phyloP scores from a whole-genome alignment of 78 protist genomes.

The Fonticula alba region DNA sequence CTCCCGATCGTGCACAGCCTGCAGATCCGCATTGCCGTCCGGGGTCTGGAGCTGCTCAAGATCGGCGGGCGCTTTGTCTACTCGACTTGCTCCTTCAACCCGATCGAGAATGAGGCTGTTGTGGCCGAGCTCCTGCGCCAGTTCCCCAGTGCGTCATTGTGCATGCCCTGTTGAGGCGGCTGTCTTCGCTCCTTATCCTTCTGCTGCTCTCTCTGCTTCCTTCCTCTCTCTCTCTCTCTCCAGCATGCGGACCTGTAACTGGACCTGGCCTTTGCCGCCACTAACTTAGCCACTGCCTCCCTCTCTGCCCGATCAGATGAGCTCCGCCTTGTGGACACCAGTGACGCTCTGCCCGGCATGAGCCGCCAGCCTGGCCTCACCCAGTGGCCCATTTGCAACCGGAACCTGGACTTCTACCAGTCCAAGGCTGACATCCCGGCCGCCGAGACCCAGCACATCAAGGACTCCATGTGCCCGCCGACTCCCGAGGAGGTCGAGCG shows the following conservation, averaged over 20 bases:
- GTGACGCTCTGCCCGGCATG: constrained; percentile 33
- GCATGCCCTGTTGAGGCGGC: neutral
- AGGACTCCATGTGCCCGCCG: neutral
- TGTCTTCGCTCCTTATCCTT: neutral
- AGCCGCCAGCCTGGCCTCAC: constrained; percentile 39
- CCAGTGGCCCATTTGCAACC: constrained; percentile 37
- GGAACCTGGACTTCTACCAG: neutral
- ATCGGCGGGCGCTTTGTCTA: constrained; percentile 86
- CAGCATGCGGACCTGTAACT: no score
- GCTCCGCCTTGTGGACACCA: constrained; percentile 48
- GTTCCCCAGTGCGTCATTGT: constrained; percentile 15
- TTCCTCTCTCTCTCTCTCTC: no score
- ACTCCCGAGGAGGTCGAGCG: neutral
- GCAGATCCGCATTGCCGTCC: constrained; percentile 60
- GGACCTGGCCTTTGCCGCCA: no score
- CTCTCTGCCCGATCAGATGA: no score
- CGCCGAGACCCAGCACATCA: neutral
- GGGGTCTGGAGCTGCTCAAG: constrained; percentile 46
- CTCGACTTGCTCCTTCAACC: constrained; percentile 93
- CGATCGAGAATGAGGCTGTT: constrained; percentile 95
- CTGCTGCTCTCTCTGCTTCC: neutral
- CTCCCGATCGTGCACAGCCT: constrained; percentile 39
- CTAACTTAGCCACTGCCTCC: neutral
- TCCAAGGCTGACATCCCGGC: neutral
- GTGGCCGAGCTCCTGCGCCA: constrained; percentile 48